These are phyloP conservation scores for Rhododendron kiyosumense DNA, from an alignment of 148 eudicot genomes.

Conservation along the genomic window DNA sequence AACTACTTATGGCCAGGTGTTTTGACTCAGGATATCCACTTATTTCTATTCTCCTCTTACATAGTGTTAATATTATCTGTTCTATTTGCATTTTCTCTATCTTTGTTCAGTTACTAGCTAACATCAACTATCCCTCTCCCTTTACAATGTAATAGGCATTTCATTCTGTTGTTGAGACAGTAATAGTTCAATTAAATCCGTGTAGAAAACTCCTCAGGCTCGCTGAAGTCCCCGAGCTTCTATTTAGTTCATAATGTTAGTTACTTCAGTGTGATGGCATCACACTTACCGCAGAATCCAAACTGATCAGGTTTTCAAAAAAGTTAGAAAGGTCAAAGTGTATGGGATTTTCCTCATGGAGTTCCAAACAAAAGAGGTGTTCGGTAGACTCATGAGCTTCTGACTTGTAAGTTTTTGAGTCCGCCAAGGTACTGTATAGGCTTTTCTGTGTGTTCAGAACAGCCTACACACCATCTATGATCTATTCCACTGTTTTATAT, in stretches of 20 bases:
- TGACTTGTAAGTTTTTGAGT: neutral
- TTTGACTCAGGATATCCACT: neutral
- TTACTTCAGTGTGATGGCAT: neutral
- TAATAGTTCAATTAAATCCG: neutral
- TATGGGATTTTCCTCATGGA: neutral
- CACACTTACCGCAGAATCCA: neutral
- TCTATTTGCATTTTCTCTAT: neutral
- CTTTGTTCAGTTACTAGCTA: neutral
- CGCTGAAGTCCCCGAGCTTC: neutral
- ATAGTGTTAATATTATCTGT: neutral
- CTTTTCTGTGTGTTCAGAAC: neutral
- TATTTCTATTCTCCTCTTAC: neutral
- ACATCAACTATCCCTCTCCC: neutral
- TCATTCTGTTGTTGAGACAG: neutral
- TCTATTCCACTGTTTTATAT: neutral
- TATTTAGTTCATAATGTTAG: neutral
- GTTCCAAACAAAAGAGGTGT: neutral
- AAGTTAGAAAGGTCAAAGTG: neutral
- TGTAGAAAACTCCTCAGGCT: neutral
- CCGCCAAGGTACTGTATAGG: neutral
- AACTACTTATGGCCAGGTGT: conserved; percentile 74
- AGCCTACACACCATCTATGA: neutral
- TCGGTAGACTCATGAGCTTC: neutral
- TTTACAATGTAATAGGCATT: neutral
- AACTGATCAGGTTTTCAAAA: neutral